Evolutionary conservation across 225 moss, liverwort and hornwort species (phyloP).

Genomic region (Takakia lepidozioides): DNA sequence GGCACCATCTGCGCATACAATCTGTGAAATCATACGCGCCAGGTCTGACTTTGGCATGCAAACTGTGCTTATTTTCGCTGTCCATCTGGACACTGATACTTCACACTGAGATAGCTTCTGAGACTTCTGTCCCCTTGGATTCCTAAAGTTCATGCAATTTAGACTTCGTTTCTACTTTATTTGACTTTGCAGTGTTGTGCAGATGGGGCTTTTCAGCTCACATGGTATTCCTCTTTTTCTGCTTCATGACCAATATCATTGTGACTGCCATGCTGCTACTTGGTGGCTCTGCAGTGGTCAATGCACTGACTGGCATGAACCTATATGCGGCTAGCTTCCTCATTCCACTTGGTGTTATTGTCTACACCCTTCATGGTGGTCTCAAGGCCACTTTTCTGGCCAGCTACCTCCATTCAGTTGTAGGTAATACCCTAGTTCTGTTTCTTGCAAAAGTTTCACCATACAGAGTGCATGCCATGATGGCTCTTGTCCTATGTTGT

Average conservation of each 20-base stretch:
- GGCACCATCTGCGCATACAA: conserved; percentile 89
- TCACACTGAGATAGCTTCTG: too few relatives aligned
- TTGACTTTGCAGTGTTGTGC: too few relatives aligned
- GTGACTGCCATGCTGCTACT: conserved; percentile 91
- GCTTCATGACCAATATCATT: conserved; percentile 90
- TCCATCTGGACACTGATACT: too few relatives aligned
- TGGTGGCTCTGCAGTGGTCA: conserved; percentile 88
- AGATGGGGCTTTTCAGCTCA: conserved; percentile 71
- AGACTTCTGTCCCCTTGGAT: too few relatives aligned
- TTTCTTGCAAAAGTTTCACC: background rate
- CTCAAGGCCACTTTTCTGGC: conserved; percentile 94
- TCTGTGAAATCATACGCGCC: conserved; percentile 83
- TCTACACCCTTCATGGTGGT: conserved; percentile 81
- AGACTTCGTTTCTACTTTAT: too few relatives aligned
- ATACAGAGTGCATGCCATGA: too few relatives aligned
- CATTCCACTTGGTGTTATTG: conserved; percentile 82
- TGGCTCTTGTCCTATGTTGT: too few relatives aligned
- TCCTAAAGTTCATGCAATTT: too few relatives aligned
- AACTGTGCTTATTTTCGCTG: too few relatives aligned
- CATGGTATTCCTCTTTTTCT: conserved; percentile 73
- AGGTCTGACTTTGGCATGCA: too few relatives aligned
- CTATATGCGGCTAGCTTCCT: conserved; percentile 92
- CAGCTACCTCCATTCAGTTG: conserved; percentile 78
- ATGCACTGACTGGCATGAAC: conserved; percentile 83
- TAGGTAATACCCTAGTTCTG: conserved; percentile 26